These are phyloP conservation scores for Beverwykella pulmonaria DNA, from an alignment of 495 filamentous ascomycete species.

Conservation along the genomic window DNA sequence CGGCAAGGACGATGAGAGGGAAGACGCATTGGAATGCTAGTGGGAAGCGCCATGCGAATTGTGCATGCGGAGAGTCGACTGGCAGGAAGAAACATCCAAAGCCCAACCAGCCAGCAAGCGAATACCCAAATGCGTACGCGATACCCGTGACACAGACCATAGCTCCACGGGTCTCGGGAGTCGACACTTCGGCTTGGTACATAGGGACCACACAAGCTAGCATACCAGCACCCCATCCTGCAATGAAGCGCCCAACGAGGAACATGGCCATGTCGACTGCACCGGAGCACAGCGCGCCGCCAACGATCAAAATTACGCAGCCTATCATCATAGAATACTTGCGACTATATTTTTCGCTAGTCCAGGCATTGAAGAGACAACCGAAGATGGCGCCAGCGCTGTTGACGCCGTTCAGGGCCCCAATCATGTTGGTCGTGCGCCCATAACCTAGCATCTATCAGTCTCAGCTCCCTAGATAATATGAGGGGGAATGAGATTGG, in stretches of 20 bases:
- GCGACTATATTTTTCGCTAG: slow-evolving; percentile 51
- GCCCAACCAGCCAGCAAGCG: slow-evolving; percentile 51
- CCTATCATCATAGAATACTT: slow-evolving; percentile 53
- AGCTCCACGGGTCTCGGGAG: slow-evolving; percentile 44
- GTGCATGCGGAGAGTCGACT: slow-evolving; percentile 41
- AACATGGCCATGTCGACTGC: slow-evolving; percentile 54
- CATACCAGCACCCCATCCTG: slow-evolving; percentile 54
- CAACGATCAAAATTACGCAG: slow-evolving; percentile 49
- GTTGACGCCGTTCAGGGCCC: slow-evolving; percentile 55
- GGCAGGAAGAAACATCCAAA: slow-evolving; percentile 51
- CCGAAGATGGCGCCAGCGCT: slow-evolving; percentile 53
- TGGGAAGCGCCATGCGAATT: slow-evolving; percentile 53
- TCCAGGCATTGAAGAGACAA: slow-evolving; percentile 50
- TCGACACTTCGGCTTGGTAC: slow-evolving; percentile 50
- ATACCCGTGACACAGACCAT: slow-evolving; percentile 47
- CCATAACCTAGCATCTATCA: slow-evolving; percentile 51
- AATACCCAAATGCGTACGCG: slow-evolving; percentile 49
- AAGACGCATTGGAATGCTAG: slow-evolving; percentile 51
- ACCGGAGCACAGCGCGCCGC: slow-evolving; percentile 52
- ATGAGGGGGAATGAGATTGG: no score
- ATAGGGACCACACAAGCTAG: slow-evolving; percentile 54
- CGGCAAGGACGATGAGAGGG: slow-evolving; percentile 48
- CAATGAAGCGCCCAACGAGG: slow-evolving; percentile 53
- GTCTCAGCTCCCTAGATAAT: no score
- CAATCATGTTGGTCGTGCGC: slow-evolving; percentile 53